Conservation (phyloP, 768 basidiomycete species). For the Hemileccinum impolitum region DNA sequence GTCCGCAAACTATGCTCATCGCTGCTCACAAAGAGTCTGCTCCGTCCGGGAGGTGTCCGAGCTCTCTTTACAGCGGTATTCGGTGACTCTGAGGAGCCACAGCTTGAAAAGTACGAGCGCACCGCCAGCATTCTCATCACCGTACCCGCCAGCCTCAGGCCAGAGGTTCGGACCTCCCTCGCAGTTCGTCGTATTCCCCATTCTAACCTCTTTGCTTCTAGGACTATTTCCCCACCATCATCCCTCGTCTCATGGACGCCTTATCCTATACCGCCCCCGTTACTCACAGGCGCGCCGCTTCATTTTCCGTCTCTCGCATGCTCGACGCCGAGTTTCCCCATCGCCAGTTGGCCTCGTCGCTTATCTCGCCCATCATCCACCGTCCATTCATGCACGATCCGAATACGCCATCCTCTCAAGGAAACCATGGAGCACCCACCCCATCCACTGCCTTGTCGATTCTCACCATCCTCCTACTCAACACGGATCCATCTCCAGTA, state of each 20-base stretch:
- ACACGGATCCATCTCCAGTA: conserved; percentile 75
- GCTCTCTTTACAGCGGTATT: conserved; percentile 71
- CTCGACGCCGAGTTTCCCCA: conserved; percentile 37
- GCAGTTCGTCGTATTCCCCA: not conserved
- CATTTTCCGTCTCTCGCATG: conserved; percentile 68
- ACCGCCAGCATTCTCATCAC: conserved; percentile 60
- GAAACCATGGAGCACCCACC: conserved; percentile 10
- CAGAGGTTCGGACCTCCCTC: conserved; percentile 44
- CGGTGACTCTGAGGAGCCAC: conserved; percentile 54
- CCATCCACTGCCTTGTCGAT: conserved; percentile 45
- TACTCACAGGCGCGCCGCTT: conserved; percentile 56
- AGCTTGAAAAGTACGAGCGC: conserved; percentile 70
- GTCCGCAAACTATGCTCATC: conserved; percentile 55
- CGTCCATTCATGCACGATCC: conserved; percentile 39
- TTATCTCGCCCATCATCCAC: conserved; percentile 52
- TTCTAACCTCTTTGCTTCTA: conserved; percentile 25
- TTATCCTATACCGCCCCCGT: conserved; percentile 36
- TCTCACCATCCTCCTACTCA: conserved; percentile 58
- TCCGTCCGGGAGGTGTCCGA: conserved; percentile 65
- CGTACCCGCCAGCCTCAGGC: conserved; percentile 53
- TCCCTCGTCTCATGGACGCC: conserved; percentile 54
- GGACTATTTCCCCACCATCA: conserved; percentile 58
- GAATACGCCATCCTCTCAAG: not conserved
- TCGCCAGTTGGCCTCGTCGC: conserved; percentile 16
- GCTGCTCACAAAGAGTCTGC: conserved; percentile 67